phyloP scores from a whole-genome alignment of 1,284 basidiomycete species.

The Thecaphora thlaspeos region DNA sequence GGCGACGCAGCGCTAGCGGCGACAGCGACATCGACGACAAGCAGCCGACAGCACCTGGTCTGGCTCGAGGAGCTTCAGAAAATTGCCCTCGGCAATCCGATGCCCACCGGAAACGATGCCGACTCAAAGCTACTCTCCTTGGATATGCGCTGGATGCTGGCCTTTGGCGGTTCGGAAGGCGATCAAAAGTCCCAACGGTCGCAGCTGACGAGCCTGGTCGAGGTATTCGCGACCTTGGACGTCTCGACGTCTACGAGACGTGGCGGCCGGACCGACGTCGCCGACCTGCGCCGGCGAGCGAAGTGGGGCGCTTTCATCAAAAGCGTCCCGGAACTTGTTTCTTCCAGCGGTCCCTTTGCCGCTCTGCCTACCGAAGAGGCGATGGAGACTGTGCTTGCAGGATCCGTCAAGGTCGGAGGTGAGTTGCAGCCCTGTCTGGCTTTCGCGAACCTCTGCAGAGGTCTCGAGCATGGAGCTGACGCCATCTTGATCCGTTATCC shows the following conservation, averaged over 20 bases:
- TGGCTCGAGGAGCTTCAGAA: too few species aligned
- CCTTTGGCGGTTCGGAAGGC: background rate
- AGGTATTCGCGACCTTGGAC: background rate
- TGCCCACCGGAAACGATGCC: too few species aligned
- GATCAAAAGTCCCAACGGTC: background rate
- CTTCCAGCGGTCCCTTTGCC: slow-evolving; percentile 2
- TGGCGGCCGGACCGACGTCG: background rate
- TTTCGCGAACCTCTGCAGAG: too few species aligned
- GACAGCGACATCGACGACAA: too few species aligned
- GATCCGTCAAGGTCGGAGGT: background rate
- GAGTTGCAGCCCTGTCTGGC: too few species aligned
- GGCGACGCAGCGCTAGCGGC: too few species aligned
- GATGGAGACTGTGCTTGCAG: background rate
- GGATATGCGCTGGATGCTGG: background rate
- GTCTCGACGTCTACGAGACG: background rate
- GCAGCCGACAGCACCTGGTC: too few species aligned
- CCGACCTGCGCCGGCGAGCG: background rate
- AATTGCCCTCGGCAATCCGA: too few species aligned
- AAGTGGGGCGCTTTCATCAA: background rate
- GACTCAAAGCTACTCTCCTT: background rate
- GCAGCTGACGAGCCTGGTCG: background rate
- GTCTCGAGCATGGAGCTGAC: slow-evolving; percentile 1
- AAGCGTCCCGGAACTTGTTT: background rate
- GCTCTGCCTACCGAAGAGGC: slow-evolving; percentile 1
- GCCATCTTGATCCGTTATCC: slow-evolving; percentile 4